Conservation (phyloP, 768 basidiomycete species). For the Clavulina sp. region DNA sequence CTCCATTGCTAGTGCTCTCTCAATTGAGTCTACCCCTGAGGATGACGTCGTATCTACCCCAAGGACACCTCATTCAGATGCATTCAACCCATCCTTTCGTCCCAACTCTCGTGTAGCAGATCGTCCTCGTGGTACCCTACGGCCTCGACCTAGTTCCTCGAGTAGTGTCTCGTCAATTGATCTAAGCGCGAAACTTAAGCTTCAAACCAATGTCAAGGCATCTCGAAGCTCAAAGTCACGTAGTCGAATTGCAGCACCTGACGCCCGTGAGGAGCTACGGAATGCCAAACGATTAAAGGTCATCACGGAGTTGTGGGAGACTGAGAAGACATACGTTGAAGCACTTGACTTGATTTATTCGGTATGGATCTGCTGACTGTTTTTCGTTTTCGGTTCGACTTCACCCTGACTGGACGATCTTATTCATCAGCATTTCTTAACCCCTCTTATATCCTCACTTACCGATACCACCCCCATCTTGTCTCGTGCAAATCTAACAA, state of each 20-base stretch:
- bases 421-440: slow-evolving; percentile 53
- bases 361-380: slow-evolving; percentile 26
- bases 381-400: not conserved
- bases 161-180: slow-evolving; percentile 21
- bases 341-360: slow-evolving; percentile 71
- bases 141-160: slow-evolving; percentile 13
- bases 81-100: slow-evolving; percentile 10
- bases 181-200: slow-evolving; percentile 13
- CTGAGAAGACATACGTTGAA: slow-evolving; percentile 63
- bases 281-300: slow-evolving; percentile 50
- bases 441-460: slow-evolving; percentile 58
- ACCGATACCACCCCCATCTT: slow-evolving; percentile 54
- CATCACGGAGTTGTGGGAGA: slow-evolving; percentile 65
- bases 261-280: slow-evolving; percentile 32
- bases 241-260: slow-evolving; percentile 17
- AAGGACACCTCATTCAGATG: slow-evolving; percentile 1
- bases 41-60: slow-evolving; percentile 17
- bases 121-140: slow-evolving; percentile 9
- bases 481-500: slow-evolving; percentile 45
- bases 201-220: not conserved
- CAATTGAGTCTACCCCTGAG: slow-evolving; percentile 56
- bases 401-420: slow-evolving; percentile 7
- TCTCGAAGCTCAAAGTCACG: slow-evolving; percentile 1
- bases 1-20: slow-evolving; percentile 52
- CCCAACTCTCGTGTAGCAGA: not conserved